Evolutionary conservation across 2,329 filamentous ascomycete genomes (phyloP).

Genomic region (Cladosporium sp.): DNA sequence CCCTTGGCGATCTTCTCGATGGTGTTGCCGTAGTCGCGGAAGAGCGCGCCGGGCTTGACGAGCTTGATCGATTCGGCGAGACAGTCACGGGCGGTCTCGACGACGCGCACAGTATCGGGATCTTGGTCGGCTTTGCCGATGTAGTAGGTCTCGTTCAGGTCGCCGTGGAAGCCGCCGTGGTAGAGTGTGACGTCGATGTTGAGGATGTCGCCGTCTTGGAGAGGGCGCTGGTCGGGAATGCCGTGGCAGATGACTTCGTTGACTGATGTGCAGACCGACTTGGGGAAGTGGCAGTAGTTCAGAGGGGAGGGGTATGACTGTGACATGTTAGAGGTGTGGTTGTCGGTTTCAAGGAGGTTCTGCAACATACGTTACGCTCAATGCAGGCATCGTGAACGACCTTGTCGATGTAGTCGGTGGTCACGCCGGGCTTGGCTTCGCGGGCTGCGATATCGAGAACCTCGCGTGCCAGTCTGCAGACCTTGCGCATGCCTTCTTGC

Average conservation of each 20-base stretch:
- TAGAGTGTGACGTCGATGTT: conserved; percentile 95
- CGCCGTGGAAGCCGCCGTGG: conserved; percentile 89
- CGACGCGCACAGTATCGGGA: conserved; percentile 80
- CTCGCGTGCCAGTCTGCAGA: conserved; percentile 80
- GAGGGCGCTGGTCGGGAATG: conserved; percentile 83
- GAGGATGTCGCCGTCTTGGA: conserved; percentile 89
- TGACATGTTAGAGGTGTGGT: neutral
- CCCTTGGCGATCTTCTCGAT: conserved; percentile 93
- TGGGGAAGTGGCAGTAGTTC: conserved; percentile 93
- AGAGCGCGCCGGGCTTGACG: conserved; percentile 88
- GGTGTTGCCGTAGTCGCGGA: conserved; percentile 86
- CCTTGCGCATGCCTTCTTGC: conserved; percentile 85
- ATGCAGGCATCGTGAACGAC: conserved; percentile 90
- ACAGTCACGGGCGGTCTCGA: conserved; percentile 85
- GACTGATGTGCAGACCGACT: conserved; percentile 90
- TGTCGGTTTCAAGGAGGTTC: neutral
- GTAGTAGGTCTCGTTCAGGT: conserved; percentile 97
- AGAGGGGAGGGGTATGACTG: conserved; percentile 89
- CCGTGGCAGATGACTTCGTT: conserved; percentile 98
- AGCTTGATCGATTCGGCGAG: conserved; percentile 84
- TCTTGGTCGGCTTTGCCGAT: conserved; percentile 82
- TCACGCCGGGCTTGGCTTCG: conserved; percentile 79
- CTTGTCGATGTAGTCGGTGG: conserved; percentile 90
- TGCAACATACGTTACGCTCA: conserved; percentile 73
- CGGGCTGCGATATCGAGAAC: conserved; percentile 86